These are phyloP conservation scores for Verticillium alfalfae DNA, from an alignment of 2,329 filamentous ascomycete species.

Conservation along the genomic window DNA sequence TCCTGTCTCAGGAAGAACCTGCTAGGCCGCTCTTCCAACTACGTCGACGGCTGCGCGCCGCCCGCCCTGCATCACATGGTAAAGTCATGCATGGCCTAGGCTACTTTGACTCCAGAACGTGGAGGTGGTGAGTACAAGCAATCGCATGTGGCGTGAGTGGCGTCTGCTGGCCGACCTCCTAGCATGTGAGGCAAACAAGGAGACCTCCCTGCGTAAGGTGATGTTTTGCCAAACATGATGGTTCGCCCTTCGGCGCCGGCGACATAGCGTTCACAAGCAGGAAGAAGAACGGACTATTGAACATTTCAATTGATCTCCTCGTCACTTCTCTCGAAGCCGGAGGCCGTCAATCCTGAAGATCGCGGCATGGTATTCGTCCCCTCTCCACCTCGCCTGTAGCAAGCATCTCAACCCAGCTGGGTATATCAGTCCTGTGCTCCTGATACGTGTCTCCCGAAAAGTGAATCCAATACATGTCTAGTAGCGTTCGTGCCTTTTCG, in stretches of 20 bases:
- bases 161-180: background rate
- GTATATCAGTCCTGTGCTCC: background rate
- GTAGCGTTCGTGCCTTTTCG: background rate
- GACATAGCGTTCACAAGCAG: background rate
- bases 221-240: background rate
- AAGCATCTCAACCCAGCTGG: background rate
- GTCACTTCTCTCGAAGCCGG: constrained; percentile 2
- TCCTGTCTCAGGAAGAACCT: background rate
- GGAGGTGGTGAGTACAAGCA: background rate
- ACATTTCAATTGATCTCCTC: background rate
- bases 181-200: background rate
- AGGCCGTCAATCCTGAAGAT: background rate
- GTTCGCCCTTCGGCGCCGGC: too few species aligned
- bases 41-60: background rate
- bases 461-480: background rate
- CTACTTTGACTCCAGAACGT: background rate
- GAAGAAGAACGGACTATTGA: background rate
- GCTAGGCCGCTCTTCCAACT: background rate
- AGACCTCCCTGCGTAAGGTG: background rate
- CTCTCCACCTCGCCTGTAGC: background rate
- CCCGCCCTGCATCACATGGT: background rate
- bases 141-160: background rate
- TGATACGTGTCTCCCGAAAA: background rate
- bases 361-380: background rate
- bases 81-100: background rate